Evolutionary conservation across 208 protist species (phyloP).

Genomic region (Acanthamoeba lugdunensis): DNA sequence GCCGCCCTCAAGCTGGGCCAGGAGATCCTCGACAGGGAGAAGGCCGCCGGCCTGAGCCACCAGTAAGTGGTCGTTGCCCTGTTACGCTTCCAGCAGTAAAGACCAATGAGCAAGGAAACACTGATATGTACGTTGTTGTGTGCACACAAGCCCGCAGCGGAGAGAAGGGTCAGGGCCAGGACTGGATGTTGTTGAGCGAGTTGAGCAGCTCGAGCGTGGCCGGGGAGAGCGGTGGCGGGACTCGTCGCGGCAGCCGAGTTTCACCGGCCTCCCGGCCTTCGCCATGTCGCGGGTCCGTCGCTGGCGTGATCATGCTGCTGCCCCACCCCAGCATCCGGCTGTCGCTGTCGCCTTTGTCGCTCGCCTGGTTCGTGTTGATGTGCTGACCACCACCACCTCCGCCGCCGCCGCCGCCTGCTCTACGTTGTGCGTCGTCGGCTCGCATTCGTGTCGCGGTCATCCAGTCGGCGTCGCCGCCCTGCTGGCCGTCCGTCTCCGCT

Average conservation of each 20-base stretch:
- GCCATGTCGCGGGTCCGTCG: too few relatives aligned
- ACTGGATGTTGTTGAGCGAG: constrained; percentile 61
- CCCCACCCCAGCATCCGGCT: not conserved
- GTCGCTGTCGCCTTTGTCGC: too few relatives aligned
- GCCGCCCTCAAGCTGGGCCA: not conserved
- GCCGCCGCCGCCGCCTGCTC: too few relatives aligned
- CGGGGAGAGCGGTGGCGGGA: constrained; percentile 17
- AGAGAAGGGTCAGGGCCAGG: not conserved
- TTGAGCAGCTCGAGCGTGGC: constrained; percentile 43
- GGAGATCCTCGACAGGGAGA: constrained; percentile 34
- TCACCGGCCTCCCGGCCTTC: not conserved
- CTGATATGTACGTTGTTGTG: too few relatives aligned
- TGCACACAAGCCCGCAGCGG: too few relatives aligned
- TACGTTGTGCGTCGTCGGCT: not conserved
- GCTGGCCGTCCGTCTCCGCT: not conserved
- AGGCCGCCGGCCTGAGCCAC: not conserved
- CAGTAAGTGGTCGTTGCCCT: not conserved
- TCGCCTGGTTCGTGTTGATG: not conserved
- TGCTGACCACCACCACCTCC: not conserved
- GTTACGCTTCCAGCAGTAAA: too few relatives aligned
- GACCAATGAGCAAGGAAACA: too few relatives aligned
- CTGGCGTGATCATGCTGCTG: not conserved
- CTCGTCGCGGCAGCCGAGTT: not conserved
- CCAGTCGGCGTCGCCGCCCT: not conserved
- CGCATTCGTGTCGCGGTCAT: too few relatives aligned